phyloP scores from a whole-genome alignment of 2,329 filamentous ascomycete species.

The Pochonia chlamydosporia region DNA sequence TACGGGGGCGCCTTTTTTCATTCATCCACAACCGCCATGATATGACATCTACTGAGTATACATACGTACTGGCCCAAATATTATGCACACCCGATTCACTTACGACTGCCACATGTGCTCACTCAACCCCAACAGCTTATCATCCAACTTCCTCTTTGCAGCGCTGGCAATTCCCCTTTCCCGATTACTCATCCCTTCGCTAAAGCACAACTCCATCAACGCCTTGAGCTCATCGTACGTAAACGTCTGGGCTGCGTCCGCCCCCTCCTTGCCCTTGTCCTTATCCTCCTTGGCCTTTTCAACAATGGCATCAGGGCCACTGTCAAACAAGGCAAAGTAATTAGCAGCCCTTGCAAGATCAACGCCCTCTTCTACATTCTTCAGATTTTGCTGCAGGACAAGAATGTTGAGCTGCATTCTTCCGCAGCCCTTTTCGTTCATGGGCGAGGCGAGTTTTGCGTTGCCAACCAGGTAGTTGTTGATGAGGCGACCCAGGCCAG shows the following conservation, averaged over 20 bases:
- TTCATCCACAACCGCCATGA: too few relatives aligned
- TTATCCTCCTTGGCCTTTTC: slow-evolving; percentile 49
- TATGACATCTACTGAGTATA: too few relatives aligned
- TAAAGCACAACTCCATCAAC: slow-evolving; percentile 62
- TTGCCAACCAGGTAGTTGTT: slow-evolving; percentile 74
- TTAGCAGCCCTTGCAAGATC: slow-evolving; percentile 56
- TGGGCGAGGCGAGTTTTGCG: slow-evolving; percentile 64
- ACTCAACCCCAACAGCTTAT: slow-evolving; percentile 63
- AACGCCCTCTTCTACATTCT: slow-evolving; percentile 76
- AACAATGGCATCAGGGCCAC: slow-evolving; percentile 60
- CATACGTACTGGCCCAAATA: too few relatives aligned
- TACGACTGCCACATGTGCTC: slow-evolving; percentile 64
- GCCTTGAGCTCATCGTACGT: slow-evolving; percentile 62
- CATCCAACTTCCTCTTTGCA: slow-evolving; percentile 64
- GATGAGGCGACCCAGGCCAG: slow-evolving; percentile 70
- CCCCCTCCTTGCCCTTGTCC: slow-evolving; percentile 26
- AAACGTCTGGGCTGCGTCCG: slow-evolving; percentile 38
- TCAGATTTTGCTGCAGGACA: slow-evolving; percentile 92
- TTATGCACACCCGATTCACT: too few relatives aligned
- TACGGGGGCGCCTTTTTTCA: too few relatives aligned
- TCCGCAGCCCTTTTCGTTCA: slow-evolving; percentile 80
- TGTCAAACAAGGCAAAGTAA: slow-evolving; percentile 65
- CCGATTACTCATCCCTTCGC: slow-evolving; percentile 58
- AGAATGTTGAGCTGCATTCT: slow-evolving; percentile 91
- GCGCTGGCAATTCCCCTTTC: slow-evolving; percentile 62